A percentile compares a stretch with the other conserved stretches of the same genome.
These are phyloP conservation scores for Curvularia eragrostidis DNA, from an alignment of 2,329 filamentous ascomycete genomes.

Conservation along the genomic window DNA sequence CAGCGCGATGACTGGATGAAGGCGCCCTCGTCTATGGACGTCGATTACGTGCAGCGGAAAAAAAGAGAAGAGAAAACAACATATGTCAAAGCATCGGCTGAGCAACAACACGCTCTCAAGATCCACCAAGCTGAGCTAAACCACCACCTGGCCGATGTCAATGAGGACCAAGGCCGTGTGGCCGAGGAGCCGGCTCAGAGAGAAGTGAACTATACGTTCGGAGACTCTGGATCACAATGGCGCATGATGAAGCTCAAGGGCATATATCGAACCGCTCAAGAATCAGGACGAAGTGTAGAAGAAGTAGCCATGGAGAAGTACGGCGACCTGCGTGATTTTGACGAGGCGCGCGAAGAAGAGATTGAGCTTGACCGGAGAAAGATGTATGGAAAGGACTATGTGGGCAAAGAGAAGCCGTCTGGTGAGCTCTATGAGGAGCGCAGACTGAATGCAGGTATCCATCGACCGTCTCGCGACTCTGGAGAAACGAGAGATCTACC, in stretches of 20 bases:
- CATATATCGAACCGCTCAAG: conserved; percentile 80
- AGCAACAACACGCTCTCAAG: conserved; percentile 68
- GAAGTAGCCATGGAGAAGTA: conserved; percentile 84
- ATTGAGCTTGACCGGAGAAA: conserved; percentile 84
- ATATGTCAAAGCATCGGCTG: conserved; percentile 56
- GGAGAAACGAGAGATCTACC: conserved; percentile 43
- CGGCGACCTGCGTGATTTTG: conserved; percentile 82
- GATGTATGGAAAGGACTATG: conserved; percentile 83
- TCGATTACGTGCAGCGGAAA: conserved; percentile 79
- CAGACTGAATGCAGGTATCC: conserved; percentile 64
- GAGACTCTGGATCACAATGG: conserved; percentile 90
- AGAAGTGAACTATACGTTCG: conserved; percentile 82
- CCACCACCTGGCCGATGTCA: conserved; percentile 67
- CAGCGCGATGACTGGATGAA: conserved; percentile 95
- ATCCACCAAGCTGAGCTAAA: conserved; percentile 86
- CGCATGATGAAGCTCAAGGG: conserved; percentile 93
- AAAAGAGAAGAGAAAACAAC: conserved; percentile 56
- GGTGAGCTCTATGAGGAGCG: conserved; percentile 86
- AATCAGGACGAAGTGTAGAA: conserved; percentile 74
- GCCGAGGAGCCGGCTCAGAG: conserved; percentile 61
- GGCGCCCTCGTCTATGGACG: conserved; percentile 77
- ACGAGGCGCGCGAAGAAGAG: conserved; percentile 91
- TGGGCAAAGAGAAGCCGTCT: conserved; percentile 83
- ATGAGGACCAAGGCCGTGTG: conserved; percentile 22
- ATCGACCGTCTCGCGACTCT: conserved; percentile 39